A percentile compares a stretch with the other conserved stretches of the same genome.
These are phyloP conservation scores for Oxyria digyna DNA, from an alignment of 148 eudicot genomes.

Conservation along the genomic window DNA sequence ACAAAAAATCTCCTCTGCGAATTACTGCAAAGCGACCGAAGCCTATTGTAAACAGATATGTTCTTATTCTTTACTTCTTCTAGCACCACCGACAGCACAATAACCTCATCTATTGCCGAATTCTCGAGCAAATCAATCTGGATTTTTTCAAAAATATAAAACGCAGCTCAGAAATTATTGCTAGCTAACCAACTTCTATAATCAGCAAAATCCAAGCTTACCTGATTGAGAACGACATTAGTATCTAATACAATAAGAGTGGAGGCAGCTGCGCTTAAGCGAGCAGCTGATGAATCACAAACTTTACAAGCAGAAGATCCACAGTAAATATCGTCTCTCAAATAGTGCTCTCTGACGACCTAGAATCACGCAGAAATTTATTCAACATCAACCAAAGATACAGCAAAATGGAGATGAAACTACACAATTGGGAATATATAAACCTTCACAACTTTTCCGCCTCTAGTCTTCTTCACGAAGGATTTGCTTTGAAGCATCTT, in stretches of 20 bases:
- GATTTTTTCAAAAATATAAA: background rate
- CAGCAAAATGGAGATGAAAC: background rate
- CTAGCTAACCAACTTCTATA: slow-evolving; percentile 1
- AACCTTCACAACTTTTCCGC: slow-evolving; percentile 84
- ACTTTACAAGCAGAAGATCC: slow-evolving; percentile 58
- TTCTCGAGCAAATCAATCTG: slow-evolving; percentile 96
- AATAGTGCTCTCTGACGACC: slow-evolving; percentile 90
- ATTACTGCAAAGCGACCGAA: slow-evolving; percentile 77
- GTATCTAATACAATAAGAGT: slow-evolving; percentile 62
- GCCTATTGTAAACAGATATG: slow-evolving; percentile 65
- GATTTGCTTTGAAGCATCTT: slow-evolving; percentile 79
- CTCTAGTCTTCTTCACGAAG: slow-evolving; percentile 53
- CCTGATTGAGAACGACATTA: slow-evolving; percentile 94
- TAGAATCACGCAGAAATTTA: background rate
- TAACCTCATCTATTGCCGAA: slow-evolving; percentile 70
- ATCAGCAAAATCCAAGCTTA: background rate
- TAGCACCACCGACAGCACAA: slow-evolving; percentile 75
- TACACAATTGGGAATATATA: background rate
- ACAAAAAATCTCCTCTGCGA: slow-evolving; percentile 59
- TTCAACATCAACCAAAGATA: slow-evolving; percentile 4
- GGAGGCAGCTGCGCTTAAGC: slow-evolving; percentile 42
- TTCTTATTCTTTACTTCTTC: slow-evolving; percentile 92
- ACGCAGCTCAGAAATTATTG: background rate
- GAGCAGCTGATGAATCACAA: slow-evolving; percentile 52
- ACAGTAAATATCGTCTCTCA: slow-evolving; percentile 88